These are phyloP conservation scores for Creolimax fragrantissima DNA, from an alignment of 78 protist species.

Conservation along the genomic window DNA sequence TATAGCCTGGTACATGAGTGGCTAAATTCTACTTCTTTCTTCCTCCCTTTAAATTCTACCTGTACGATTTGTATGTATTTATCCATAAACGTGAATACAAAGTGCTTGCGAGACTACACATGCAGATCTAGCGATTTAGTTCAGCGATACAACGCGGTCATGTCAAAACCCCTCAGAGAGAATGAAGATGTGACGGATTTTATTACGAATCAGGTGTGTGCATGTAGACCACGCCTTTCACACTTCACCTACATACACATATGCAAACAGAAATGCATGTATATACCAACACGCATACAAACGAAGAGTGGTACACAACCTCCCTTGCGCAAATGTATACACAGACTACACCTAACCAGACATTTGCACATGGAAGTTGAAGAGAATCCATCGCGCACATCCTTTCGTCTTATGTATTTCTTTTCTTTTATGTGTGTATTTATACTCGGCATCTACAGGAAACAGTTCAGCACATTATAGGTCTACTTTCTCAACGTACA, in stretches of 20 bases:
- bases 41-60: neutral
- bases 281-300: no score
- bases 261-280: neutral
- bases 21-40: no score
- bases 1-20: no score
- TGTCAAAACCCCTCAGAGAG: neutral
- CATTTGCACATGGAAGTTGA: neutral
- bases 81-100: neutral
- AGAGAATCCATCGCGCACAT: no score
- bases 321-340: no score
- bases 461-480: neutral
- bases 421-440: neutral
- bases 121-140: neutral
- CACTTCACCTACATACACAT: neutral
- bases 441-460: neutral
- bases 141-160: neutral
- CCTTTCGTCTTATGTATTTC: neutral
- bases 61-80: neutral
- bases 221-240: neutral
- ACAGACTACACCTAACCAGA: no score
- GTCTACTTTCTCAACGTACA: neutral
- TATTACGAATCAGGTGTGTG: neutral
- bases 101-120: neutral
- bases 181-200: neutral
- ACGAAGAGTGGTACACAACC: no score